phyloP scores from a whole-genome alignment of 345 rosid genomes.

The Heritiera littoralis region DNA sequence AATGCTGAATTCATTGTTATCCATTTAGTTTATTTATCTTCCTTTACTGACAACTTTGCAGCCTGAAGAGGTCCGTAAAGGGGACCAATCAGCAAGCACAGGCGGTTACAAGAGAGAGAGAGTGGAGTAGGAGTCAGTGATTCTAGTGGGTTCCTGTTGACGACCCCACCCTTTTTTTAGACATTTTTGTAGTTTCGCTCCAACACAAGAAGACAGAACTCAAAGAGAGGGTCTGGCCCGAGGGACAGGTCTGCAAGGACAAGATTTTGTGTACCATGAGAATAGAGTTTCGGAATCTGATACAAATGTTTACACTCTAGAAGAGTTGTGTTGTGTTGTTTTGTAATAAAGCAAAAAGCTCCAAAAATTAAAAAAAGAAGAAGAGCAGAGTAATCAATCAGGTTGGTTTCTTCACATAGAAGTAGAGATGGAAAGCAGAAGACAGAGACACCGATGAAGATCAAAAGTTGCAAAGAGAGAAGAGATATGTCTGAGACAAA shows the following conservation, averaged over 20 bases:
- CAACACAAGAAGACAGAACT: slow-evolving; percentile 29
- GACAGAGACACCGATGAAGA: slow-evolving; percentile 52
- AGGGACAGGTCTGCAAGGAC: slow-evolving; percentile 59
- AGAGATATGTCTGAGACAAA: slow-evolving; percentile 40
- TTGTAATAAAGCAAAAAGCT: slow-evolving; percentile 26
- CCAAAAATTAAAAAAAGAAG: background rate
- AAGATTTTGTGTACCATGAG: slow-evolving; percentile 48
- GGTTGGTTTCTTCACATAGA: slow-evolving; percentile 70
- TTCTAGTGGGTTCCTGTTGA: slow-evolving; percentile 62
- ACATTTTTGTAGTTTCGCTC: background rate
- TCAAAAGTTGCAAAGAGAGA: slow-evolving; percentile 28
- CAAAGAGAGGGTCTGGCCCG: slow-evolving; percentile 27
- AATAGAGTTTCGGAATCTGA: slow-evolving; percentile 27
- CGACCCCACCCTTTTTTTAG: slow-evolving; percentile 41
- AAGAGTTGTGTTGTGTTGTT: slow-evolving; percentile 19
- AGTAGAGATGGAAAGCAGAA: slow-evolving; percentile 46
- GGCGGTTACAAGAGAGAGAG: slow-evolving; percentile 73
- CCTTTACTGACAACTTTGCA: slow-evolving; percentile 36
- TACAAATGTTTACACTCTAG: slow-evolving; percentile 25
- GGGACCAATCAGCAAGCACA: slow-evolving; percentile 68
- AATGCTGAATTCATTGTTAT: slow-evolving; percentile 30
- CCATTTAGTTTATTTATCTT: slow-evolving; percentile 14
- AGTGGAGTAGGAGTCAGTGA: slow-evolving; percentile 75
- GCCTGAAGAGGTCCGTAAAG: slow-evolving; percentile 39
- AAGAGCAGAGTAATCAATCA: slow-evolving; percentile 30